Evolutionary conservation across 2,329 filamentous ascomycete species (phyloP).

Genomic region (Hymenoscyphus albidus): DNA sequence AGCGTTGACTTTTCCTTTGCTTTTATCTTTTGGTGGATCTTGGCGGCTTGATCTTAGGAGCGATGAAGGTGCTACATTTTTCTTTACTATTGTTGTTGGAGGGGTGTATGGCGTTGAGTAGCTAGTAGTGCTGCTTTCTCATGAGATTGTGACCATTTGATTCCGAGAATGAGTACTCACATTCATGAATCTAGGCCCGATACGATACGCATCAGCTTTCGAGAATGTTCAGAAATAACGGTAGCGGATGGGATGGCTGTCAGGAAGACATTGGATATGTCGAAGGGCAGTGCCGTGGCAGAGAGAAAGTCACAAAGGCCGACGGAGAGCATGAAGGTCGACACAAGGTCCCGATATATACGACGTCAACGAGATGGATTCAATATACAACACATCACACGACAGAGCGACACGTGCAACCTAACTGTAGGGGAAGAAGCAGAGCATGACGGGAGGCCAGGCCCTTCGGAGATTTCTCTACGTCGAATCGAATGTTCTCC

Average conservation of each 20-base stretch:
- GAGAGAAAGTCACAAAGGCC: not conserved
- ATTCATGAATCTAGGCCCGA: not conserved
- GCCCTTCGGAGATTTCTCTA: not conserved
- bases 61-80: slow-evolving; percentile 5
- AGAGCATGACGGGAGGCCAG: not conserved
- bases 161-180: slow-evolving; percentile 4
- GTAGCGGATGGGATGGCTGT: not conserved
- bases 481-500: not conserved
- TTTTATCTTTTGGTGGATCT: slow-evolving; percentile 1
- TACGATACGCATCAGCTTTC: not conserved
- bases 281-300: not conserved
- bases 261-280: not conserved
- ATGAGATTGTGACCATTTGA: not conserved
- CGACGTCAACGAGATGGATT: not conserved
- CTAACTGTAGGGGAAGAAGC: not conserved
- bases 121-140: not conserved
- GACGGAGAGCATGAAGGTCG: not conserved
- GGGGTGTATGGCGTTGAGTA: not conserved
- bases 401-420: not conserved
- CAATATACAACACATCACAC: not conserved
- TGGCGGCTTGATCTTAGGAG: not conserved
- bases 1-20: not conserved
- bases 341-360: not conserved
- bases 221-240: not conserved
- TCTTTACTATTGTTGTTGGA: not conserved